phyloP scores from a whole-genome alignment of 1,139 yeast genomes.

The Meyerozyma athensensis region DNA sequence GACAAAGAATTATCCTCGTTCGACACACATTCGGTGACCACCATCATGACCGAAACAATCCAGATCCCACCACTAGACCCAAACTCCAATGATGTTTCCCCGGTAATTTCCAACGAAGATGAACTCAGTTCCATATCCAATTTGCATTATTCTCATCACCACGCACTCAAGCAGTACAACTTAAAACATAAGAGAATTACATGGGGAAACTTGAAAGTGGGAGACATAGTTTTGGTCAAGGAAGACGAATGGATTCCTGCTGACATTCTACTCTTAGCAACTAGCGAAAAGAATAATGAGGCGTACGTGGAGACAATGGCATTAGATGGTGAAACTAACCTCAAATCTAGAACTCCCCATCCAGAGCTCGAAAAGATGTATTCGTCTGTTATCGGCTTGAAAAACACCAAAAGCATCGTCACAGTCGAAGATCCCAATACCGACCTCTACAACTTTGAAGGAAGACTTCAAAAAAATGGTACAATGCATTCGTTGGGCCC shows the following conservation, averaged over 20 bases:
- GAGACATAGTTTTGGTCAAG: constrained; percentile 67
- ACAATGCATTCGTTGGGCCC: constrained; percentile 59
- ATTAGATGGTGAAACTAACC: constrained; percentile 91
- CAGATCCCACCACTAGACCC: constrained; percentile 1
- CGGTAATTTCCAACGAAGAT: neutral
- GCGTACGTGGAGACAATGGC: constrained; percentile 96
- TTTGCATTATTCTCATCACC: neutral
- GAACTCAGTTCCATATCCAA: neutral
- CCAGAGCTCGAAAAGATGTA: constrained; percentile 51
- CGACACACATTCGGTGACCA: constrained; percentile 35
- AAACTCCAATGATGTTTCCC: neutral
- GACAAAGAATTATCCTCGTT: constrained; percentile 22
- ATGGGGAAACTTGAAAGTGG: constrained; percentile 83
- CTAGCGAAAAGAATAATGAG: constrained; percentile 56
- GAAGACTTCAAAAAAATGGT: constrained; percentile 42
- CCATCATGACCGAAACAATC: constrained; percentile 36
- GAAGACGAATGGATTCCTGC: constrained; percentile 95
- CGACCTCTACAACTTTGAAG: constrained; percentile 90
- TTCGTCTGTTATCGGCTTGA: constrained; percentile 48
- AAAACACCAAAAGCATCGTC: constrained; percentile 45
- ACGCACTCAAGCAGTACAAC: constrained; percentile 26
- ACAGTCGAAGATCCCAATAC: constrained; percentile 87
- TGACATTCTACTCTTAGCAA: constrained; percentile 67
- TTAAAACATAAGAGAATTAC: constrained; percentile 30
- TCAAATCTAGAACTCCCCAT: constrained; percentile 71